Base-by-base conservation (phyloP, 192 early-diverging fungal species). In the Coemansia sp. region DNA sequence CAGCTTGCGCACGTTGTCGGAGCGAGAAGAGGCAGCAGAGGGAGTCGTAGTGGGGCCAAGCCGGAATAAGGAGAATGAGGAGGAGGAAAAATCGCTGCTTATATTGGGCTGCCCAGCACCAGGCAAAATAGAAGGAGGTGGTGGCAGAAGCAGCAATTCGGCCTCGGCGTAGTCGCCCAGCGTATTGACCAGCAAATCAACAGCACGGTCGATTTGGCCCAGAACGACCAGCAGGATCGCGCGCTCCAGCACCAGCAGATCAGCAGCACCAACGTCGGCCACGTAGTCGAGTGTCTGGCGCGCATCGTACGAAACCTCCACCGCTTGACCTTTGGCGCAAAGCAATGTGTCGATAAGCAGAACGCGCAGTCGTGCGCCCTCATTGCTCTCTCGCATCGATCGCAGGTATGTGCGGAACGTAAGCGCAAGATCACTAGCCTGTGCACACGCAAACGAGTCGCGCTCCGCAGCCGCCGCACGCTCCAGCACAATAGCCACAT, bases 161-260 rank as follows among this genome's bases (percentile, higher is more conserved):
- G 80, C 80, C 56, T 77, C 80, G 1, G 80, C 80, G 19, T 74
- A 82, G 41, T 82, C 80, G 22, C 72, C 66, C 6, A 36, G 37
- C 12, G 63, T 13, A 36, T 67, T 45, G 15, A 82, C 75, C 58
- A 82, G 52, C 6, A 69, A 15, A 5, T 72, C 59, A n/a, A 65
- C 63, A 0, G 80, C 80, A 12, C 69, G 59, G 39, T 59, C 26
- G 0, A 13, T 41, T 5, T 48, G 51, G 6, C 46, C 69, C 62
- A 74, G 62, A n/a, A 60, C 46, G 9, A 68, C 72, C 41, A 82
- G 60, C 45, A 82, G 48, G 15, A 74, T 41, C 2, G 80, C 80
- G 11, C 67, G 71, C 66, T 82, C 80, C 5, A 61, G 9, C 1
- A 18, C 6, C 52, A 73, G 10, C n/a, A 61, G 48, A 16, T 21